Percentiles rank a stretch among this genome's conserved stretches.
Conservation (phyloP, 768 basidiomycete species). For the Chalciporus sphaerocephalus region DNA sequence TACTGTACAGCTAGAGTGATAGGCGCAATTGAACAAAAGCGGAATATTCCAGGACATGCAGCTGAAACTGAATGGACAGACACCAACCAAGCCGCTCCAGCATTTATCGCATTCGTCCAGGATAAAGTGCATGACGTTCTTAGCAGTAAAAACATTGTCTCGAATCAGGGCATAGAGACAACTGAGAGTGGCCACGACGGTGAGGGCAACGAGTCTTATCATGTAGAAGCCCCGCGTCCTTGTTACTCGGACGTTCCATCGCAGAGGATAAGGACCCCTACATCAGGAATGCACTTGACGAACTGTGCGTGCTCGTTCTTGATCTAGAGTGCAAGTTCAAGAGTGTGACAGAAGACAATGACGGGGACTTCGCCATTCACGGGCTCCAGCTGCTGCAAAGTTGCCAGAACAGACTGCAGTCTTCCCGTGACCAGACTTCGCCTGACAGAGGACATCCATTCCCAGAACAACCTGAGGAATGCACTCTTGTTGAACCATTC, state of each 20-base stretch:
- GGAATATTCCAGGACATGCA: slow-evolving; percentile 38
- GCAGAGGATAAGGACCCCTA: slow-evolving; percentile 96
- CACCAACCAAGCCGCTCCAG: slow-evolving; percentile 99
- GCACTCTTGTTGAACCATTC: slow-evolving; percentile 96
- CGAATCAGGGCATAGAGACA: slow-evolving; percentile 92
- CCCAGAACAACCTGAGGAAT: slow-evolving; percentile 99
- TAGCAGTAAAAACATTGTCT: slow-evolving; percentile 93
- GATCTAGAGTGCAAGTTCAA: slow-evolving; percentile 99
- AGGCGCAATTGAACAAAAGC: slow-evolving; percentile 48
- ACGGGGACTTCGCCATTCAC: slow-evolving; percentile 98
- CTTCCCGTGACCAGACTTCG: slow-evolving; percentile 98
- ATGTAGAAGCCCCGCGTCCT: slow-evolving; percentile 90
- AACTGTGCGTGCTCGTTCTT: slow-evolving; percentile 99
- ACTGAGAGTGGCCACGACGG: slow-evolving; percentile 95
- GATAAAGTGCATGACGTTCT: slow-evolving; percentile 98
- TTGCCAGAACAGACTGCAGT: slow-evolving; percentile 96
- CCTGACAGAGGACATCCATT: slow-evolving; percentile 99
- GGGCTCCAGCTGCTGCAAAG: slow-evolving; percentile 96
- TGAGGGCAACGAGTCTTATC: slow-evolving; percentile 98
- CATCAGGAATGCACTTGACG: slow-evolving; percentile 99
- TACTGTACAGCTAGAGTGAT: slow-evolving; percentile 31
- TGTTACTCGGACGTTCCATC: slow-evolving; percentile 92
- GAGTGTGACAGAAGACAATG: slow-evolving; percentile 97
- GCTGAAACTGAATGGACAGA: slow-evolving; percentile 62
- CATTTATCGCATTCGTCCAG: slow-evolving; percentile 99